phyloP scores from a whole-genome alignment of 148 eudicot species.

The Fagopyrum homotropicum region DNA sequence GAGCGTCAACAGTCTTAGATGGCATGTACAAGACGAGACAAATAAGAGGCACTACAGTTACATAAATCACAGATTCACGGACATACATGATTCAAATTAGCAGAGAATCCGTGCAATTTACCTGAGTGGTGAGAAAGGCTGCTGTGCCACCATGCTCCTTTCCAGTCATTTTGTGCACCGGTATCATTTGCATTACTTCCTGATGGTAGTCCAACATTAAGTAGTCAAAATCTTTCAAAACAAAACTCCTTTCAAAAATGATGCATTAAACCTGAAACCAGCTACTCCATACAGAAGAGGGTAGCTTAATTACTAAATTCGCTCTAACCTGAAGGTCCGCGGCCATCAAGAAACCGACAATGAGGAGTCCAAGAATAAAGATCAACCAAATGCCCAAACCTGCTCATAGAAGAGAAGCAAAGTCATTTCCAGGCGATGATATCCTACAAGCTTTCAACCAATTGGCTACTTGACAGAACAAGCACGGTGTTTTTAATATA shows the following conservation, averaged over 20 bases:
- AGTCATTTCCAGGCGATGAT: not conserved
- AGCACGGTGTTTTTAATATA: not conserved
- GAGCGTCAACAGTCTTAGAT: constrained; percentile 9
- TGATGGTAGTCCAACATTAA: constrained; percentile 15
- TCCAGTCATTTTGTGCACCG: constrained; percentile 77
- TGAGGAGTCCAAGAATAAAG: constrained; percentile 89
- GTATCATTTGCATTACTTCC: constrained; percentile 69
- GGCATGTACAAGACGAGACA: not conserved
- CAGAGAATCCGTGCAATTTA: constrained; percentile 14
- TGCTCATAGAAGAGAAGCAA: constrained; percentile 18
- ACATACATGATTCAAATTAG: not conserved
- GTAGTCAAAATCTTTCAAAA: not conserved
- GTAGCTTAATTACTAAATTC: not conserved
- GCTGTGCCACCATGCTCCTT: constrained; percentile 98
- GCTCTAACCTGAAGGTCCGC: constrained; percentile 54
- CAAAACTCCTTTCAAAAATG: not conserved
- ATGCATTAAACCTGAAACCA: not conserved
- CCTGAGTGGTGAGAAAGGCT: constrained; percentile 71
- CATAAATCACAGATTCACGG: not conserved
- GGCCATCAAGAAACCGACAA: constrained; percentile 75
- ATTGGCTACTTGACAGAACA: not conserved
- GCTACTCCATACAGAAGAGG: not conserved
- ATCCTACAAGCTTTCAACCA: not conserved
- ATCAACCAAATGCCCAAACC: constrained; percentile 82
- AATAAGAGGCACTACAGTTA: not conserved